Evolutionary conservation across 1,139 yeast species (phyloP), one percentile per base, ranked within the genome.

Genomic region (Protomyces inundatus): DNA sequence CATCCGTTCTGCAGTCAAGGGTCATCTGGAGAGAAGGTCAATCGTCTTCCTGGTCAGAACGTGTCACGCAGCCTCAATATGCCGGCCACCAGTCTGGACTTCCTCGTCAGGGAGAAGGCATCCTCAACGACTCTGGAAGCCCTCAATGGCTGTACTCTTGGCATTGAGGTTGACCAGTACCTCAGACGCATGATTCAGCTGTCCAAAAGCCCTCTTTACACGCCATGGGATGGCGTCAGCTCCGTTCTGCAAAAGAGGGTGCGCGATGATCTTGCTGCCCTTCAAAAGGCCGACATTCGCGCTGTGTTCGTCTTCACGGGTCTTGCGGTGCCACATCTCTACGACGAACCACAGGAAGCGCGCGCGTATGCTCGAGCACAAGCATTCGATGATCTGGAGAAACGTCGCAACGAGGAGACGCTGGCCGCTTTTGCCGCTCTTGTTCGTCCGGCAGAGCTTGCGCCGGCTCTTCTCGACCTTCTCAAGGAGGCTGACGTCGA

Each of bases 221-320:
- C 87, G 59, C 96, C 95, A 4, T 81, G 88, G 68, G 96, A 96
- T 6, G 96, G 96, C 0, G 81, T 87, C 64, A 96, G 97, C 0
- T 75, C 82, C 52, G 82, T 89, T 1, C 76, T 90, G 67, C 80
- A 79, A 67, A 80, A 78, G 67, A 80, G 80, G 70, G 77, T 90
- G 57, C 84, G 84, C 57, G 77, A 84, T 1, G 95, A 90, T 71
- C 77, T 89, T 65, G 79, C 80, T 64, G 80, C 81, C 3, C 84
- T 90, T 71, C 77, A 80, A 65, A 84, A 83, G 65, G 81, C 80
- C 68, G 82, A 84, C 66, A 84, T 90, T 66, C 85, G 84, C 37
- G 96, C 96, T 0, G 76, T 89, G 23, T 90, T 88, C 74, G 86
- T 90, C 30, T 84, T 88, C 67, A 79, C 83, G 35, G 95, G 95